Percentiles rank a stretch among this genome's conserved stretches.
These are phyloP conservation scores for Phaeoacremonium minimum DNA, from an alignment of 2,329 filamentous ascomycete genomes.

Conservation along the genomic window DNA sequence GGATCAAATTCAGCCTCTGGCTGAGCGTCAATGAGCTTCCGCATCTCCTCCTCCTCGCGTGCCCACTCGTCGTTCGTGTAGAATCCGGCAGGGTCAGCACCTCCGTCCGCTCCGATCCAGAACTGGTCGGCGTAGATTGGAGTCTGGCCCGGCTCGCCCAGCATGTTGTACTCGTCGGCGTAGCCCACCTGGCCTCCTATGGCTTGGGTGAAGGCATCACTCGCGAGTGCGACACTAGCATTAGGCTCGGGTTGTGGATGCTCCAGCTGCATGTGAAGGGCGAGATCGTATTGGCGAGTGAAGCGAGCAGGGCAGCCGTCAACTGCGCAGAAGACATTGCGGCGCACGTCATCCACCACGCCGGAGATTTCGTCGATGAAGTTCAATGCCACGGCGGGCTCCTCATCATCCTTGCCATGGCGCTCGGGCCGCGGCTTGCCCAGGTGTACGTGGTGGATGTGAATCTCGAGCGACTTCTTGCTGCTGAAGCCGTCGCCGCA, in stretches of 20 bases:
- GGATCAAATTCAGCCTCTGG: too few species aligned
- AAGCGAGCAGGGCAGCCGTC: conserved; percentile 40
- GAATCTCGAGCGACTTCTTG: conserved; percentile 76
- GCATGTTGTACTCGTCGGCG: background rate
- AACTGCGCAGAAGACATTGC: conserved; percentile 36
- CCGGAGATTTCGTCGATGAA: conserved; percentile 40
- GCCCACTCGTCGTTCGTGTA: conserved; percentile 9
- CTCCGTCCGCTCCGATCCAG: conserved; percentile 10
- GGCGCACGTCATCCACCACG: conserved; percentile 29
- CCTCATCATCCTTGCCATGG: conserved; percentile 4
- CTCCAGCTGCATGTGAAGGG: conserved; percentile 32
- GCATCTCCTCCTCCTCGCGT: conserved; percentile 19
- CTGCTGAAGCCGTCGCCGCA: conserved; percentile 74
- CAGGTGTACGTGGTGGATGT: conserved; percentile 78
- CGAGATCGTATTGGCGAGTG: conserved; percentile 44
- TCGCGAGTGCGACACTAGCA: too few species aligned
- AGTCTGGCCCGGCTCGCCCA: too few species aligned
- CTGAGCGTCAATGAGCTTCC: conserved; percentile 17
- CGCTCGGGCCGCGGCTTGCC: conserved; percentile 43
- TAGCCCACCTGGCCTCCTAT: conserved; percentile 1
- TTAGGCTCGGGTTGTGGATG: too few species aligned
- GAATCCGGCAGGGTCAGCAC: background rate
- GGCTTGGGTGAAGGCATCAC: too few species aligned
- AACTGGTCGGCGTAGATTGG: conserved; percentile 8
- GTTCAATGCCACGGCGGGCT: conserved; percentile 14